Evolutionary conservation across 768 basidiomycete genomes (phyloP), one percentile per base, ranked within the genome.

Genomic region (Hortiboletus campestris): DNA sequence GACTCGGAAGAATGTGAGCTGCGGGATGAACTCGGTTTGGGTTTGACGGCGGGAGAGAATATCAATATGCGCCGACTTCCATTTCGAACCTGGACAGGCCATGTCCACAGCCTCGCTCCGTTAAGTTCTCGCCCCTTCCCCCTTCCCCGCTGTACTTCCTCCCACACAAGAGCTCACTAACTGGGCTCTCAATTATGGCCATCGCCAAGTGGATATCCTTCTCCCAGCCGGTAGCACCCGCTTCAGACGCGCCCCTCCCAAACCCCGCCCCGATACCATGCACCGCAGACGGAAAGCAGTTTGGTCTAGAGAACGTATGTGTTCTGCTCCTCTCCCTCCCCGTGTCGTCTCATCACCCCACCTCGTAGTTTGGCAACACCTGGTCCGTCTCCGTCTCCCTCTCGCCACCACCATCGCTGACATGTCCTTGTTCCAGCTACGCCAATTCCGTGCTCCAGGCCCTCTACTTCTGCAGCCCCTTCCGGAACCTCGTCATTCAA

Each of bases 371-470:
- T 76, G 94, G 94, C 39, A 98, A 98, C 71, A 98, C 93, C 45
- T 98, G 95, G 94, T 94, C 61, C 64, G 80, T 57, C 46, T 46
- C 49, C 9, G 45, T 28, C 42, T 36, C 36, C 19, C 32, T 55
- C 49, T 42, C 51, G 35, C 60, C 51, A 13, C 36, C 47, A n/a
- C 22, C 42, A 11, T 36, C 42, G 56, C 65, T 68, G 49, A 70
- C 63, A 29, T 47, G 61, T 56, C 35, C 53, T 51, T 45, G 32
- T 60, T 50, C 55, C 6, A 94, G 94, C 75, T 99, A 99, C 73
- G 94, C 90, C 76, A 99, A 98, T 74, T 97, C 96, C n/a, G 94
- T 99, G 22, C 80, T 99, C 16, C 96, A 99, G 72, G 88, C 97
- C 0, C 83, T 98, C 52, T 99, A 98, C 76, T 96, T 95, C 71